Conservation (phyloP, 352 stramenopile species). For the Pythium utonaiense region DNA sequence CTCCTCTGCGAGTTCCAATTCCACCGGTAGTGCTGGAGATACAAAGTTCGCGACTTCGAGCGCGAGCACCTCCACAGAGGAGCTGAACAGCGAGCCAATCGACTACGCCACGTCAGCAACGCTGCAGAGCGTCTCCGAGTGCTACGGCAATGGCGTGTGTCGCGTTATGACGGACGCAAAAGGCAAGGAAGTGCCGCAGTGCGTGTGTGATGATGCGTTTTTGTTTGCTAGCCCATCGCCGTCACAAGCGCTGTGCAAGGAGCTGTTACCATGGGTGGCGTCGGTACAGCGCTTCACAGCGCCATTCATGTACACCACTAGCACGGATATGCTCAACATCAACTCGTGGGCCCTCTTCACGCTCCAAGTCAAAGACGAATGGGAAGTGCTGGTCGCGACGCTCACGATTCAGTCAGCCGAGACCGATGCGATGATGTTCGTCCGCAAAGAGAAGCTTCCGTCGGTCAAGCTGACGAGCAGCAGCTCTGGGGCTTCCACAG, state of each 20-base stretch:
- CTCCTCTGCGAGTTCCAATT: not conserved
- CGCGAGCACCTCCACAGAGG: not conserved
- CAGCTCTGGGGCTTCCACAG: not conserved
- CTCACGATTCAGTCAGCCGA: slow-evolving; percentile 32
- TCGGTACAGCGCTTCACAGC: slow-evolving; percentile 53
- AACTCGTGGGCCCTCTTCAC: slow-evolving; percentile 63
- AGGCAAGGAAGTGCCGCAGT: slow-evolving; percentile 32
- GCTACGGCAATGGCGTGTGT: slow-evolving; percentile 73
- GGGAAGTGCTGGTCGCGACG: slow-evolving; percentile 52
- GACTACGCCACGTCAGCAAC: slow-evolving; percentile 6
- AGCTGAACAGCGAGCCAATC: not conserved
- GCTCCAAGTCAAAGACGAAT: slow-evolving; percentile 48
- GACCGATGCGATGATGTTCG: slow-evolving; percentile 71
- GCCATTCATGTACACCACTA: slow-evolving; percentile 39
- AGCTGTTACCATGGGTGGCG: slow-evolving; percentile 49
- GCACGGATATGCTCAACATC: slow-evolving; percentile 44
- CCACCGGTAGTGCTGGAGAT: not conserved
- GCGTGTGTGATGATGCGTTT: slow-evolving; percentile 66
- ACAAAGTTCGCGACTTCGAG: not conserved
- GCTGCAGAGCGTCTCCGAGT: slow-evolving; percentile 60
- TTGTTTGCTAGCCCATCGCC: slow-evolving; percentile 39
- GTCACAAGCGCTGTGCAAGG: slow-evolving; percentile 54
- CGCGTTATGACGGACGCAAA: slow-evolving; percentile 18
- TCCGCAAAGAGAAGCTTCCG: slow-evolving; percentile 63
- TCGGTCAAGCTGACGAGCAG: slow-evolving; percentile 15